These are phyloP conservation scores for Boletus rufocinnamomeus DNA, from an alignment of 768 basidiomycete species.

Conservation along the genomic window DNA sequence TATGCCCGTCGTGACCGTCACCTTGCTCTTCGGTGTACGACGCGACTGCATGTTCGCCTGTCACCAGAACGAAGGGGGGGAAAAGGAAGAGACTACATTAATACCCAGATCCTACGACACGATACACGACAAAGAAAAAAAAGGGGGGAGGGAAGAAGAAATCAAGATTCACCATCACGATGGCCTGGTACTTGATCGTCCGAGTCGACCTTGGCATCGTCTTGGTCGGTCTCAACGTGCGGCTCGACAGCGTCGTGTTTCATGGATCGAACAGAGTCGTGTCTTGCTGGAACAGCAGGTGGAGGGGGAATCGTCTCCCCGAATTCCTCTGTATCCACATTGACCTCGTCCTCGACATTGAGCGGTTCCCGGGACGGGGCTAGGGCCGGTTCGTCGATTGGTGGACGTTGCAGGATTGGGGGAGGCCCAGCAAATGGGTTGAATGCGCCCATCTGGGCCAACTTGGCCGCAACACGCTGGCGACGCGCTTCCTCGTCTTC, in stretches of 20 bases:
- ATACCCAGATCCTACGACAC: constrained; percentile 32
- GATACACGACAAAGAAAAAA: constrained; percentile 25
- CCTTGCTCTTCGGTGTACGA: constrained; percentile 20
- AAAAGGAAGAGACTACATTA: constrained; percentile 28
- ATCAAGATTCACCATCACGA: constrained; percentile 48
- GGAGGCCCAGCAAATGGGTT: constrained; percentile 51
- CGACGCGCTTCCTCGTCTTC: constrained; percentile 57
- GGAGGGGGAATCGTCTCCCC: constrained; percentile 24
- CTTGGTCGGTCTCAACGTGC: constrained; percentile 21
- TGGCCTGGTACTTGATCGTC: constrained; percentile 20
- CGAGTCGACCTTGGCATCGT: constrained; percentile 16
- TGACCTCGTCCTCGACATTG: constrained; percentile 26
- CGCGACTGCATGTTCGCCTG: constrained; percentile 24
- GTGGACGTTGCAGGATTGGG: constrained; percentile 20
- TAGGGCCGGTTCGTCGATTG: constrained; percentile 15
- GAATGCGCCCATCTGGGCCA: constrained; percentile 64
- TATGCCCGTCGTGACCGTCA: constrained; percentile 5
- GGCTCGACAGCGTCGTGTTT: constrained; percentile 17
- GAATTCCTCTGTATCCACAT: constrained; percentile 29
- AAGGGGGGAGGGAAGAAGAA: constrained; percentile 13
- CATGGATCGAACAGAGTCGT: constrained; percentile 18
- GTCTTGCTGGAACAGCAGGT: constrained; percentile 25
- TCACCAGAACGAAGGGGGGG: constrained; percentile 11
- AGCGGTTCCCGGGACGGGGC: constrained; percentile 6
- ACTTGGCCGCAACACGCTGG: constrained; percentile 57